A percentile compares a stretch with the other conserved stretches of the same genome.
These are phyloP conservation scores for Lycium ferocissimum DNA, from an alignment of 257 asterid genomes.

Conservation along the genomic window DNA sequence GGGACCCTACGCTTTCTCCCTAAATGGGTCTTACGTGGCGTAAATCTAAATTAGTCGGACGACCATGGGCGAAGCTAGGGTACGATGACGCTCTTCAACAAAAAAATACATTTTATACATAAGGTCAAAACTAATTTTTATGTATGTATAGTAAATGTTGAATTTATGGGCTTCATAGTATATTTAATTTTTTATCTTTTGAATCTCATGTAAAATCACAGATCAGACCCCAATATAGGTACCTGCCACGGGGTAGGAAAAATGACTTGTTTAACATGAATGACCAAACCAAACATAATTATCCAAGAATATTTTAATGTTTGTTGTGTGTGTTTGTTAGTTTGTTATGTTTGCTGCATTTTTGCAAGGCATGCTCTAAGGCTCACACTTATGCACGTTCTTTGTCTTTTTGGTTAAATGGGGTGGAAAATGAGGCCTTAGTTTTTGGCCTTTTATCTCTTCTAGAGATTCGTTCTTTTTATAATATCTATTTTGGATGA, in stretches of 20 bases:
- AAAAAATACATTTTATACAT: too few relatives aligned
- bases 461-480: conserved; percentile 27
- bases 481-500: neutral
- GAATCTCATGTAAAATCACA: too few relatives aligned
- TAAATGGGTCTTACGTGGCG: too few relatives aligned
- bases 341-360: conserved; percentile 29
- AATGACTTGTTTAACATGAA: conserved; percentile 44
- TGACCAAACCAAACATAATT: conserved; percentile 46
- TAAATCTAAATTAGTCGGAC: too few relatives aligned
- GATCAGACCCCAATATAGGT: too few relatives aligned
- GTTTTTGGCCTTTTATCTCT: conserved; percentile 39
- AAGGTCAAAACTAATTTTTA: too few relatives aligned
- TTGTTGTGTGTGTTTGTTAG: conserved; percentile 43
- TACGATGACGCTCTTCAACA: too few relatives aligned
- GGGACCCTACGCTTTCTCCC: too few relatives aligned
- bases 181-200: too few relatives aligned
- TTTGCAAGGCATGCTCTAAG: conserved; percentile 45
- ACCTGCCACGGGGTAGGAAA: neutral
- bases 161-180: too few relatives aligned
- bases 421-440: conserved; percentile 25
- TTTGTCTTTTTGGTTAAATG: conserved; percentile 38
- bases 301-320: conserved; percentile 4
- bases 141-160: too few relatives aligned
- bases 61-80: too few relatives aligned
- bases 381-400: conserved; percentile 62